Conservation (phyloP, 805 yeast species). For the Metschnikowia reukaufii region DNA sequence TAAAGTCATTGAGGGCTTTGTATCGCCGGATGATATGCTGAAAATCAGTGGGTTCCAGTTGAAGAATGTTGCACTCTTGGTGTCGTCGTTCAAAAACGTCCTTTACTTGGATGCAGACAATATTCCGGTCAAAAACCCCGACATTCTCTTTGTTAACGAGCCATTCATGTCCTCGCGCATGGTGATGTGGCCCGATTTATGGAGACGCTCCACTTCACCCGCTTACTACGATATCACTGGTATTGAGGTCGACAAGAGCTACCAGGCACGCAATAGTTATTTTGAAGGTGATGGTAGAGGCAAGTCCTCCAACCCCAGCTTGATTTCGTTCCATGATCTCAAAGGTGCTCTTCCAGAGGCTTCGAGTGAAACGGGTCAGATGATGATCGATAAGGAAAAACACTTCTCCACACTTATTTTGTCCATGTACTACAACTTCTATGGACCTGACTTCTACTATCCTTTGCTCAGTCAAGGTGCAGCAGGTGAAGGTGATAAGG, state of each 20-base stretch:
- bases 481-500: slow-evolving; percentile 46
- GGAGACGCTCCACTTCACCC: slow-evolving; percentile 44
- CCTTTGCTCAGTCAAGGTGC: slow-evolving; percentile 43
- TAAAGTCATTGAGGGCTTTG: slow-evolving; percentile 47
- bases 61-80: slow-evolving; percentile 37
- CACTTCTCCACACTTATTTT: slow-evolving; percentile 34
- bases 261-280: slow-evolving; percentile 29
- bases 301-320: slow-evolving; percentile 8
- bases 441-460: slow-evolving; percentile 38
- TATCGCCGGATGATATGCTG: slow-evolving; percentile 25
- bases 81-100: slow-evolving; percentile 36
- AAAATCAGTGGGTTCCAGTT: slow-evolving; percentile 34
- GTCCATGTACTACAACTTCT: slow-evolving; percentile 39
- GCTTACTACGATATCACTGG: slow-evolving; percentile 34
- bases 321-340: slow-evolving; percentile 28
- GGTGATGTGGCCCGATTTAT: slow-evolving; percentile 43
- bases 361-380: slow-evolving; percentile 41
- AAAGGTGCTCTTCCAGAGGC: slow-evolving; percentile 38
- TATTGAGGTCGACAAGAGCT: slow-evolving; percentile 23
- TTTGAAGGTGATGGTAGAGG: slow-evolving; percentile 30
- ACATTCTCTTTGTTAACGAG: slow-evolving; percentile 32
- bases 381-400: slow-evolving; percentile 33
- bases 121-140: slow-evolving; percentile 38
- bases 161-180: slow-evolving; percentile 31
- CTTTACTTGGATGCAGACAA: slow-evolving; percentile 43